Evolutionary conservation across 192 early-diverging fungal genomes (phyloP).

Genomic region (Podila clonocystis): DNA sequence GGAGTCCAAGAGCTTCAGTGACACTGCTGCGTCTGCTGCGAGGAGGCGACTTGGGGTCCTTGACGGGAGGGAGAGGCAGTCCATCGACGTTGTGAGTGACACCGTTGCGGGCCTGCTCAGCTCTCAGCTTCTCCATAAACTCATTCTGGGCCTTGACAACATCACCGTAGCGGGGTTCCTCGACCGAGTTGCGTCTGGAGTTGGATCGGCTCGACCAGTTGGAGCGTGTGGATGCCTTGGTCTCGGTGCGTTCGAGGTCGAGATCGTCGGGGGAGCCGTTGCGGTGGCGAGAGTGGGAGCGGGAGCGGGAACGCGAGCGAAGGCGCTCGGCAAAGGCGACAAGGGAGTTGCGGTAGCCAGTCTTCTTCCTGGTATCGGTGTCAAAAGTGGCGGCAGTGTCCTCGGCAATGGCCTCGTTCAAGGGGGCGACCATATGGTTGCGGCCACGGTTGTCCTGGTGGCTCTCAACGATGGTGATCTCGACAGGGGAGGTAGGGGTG

Average conservation of each 20-base stretch:
- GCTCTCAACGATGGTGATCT: slow-evolving; percentile 6
- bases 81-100: slow-evolving; percentile 37
- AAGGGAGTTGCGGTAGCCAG: background rate
- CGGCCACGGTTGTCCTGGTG: slow-evolving; percentile 1
- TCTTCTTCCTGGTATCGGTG: background rate
- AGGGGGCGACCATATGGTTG: background rate
- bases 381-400: background rate
- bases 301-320: slow-evolving; percentile 1
- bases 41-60: background rate
- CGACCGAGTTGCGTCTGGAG: slow-evolving; percentile 2
- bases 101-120: slow-evolving; percentile 24
- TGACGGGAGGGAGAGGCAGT: slow-evolving; percentile 19
- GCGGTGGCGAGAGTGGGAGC: slow-evolving; percentile 13
- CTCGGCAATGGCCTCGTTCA: slow-evolving; percentile 3
- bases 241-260: slow-evolving; percentile 3
- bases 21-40: slow-evolving; percentile 29
- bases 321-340: slow-evolving; percentile 6
- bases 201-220: slow-evolving; percentile 5
- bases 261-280: slow-evolving; percentile 4
- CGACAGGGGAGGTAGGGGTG: background rate
- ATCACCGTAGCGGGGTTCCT: slow-evolving; percentile 10
- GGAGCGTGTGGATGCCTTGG: slow-evolving; percentile 10
- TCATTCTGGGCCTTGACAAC: slow-evolving; percentile 31
- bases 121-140: slow-evolving; percentile 39
- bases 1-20: slow-evolving; percentile 23